Evolutionary conservation across 1,284 basidiomycete species (phyloP), one percentile per base, ranked within the genome.

Genomic region (Cryptococcus wingfieldii): DNA sequence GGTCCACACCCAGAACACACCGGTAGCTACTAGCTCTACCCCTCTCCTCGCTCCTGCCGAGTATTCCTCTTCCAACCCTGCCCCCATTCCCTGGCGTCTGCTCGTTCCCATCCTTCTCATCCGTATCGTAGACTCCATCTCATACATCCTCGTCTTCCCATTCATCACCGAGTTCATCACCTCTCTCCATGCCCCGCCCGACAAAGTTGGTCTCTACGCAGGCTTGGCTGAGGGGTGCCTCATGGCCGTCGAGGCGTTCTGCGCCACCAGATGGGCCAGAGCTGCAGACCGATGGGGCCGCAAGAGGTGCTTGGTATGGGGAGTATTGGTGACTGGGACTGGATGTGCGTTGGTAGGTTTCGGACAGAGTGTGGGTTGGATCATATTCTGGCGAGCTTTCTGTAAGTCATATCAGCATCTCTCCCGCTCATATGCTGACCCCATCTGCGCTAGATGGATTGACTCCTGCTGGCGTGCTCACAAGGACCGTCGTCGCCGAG

Each of bases 121-220:
- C 46, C 57, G 62, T 5, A 42, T 64, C 31, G 47, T 58, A 9
- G 67, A 69, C 47, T 58, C 65, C 2, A 54, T 61, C 44, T 52
- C 50, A 14, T 69, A 62, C 47, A 42, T 48, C 5, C 46, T 64
- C 54, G 55, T 68, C 41, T 69, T 69, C 55, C 68, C 68, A 2
- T 59, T 62, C 50, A 60, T 69, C 39, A 62, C 63, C 9, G 68
- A 63, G 37, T 65, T 66, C 58, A 57, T 69, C 44, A 65, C 65
- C 23, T 64, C 60, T 0, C 58, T 69, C 53, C 28, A 49, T 14
- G 61, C 59, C 13, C 38, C 62, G 2, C 45, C 46, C 7, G 60
- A 65, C 31, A 51, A 53, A 34, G 64, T 69, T 19, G 68, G 68
- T 2, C 48, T 69, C 12, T 69, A 64, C 44, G 54, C 64, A 2